phyloP scores from a whole-genome alignment of 202 grass and related monocot species.

The Bolboschoenoplectus hybrid region DNA sequence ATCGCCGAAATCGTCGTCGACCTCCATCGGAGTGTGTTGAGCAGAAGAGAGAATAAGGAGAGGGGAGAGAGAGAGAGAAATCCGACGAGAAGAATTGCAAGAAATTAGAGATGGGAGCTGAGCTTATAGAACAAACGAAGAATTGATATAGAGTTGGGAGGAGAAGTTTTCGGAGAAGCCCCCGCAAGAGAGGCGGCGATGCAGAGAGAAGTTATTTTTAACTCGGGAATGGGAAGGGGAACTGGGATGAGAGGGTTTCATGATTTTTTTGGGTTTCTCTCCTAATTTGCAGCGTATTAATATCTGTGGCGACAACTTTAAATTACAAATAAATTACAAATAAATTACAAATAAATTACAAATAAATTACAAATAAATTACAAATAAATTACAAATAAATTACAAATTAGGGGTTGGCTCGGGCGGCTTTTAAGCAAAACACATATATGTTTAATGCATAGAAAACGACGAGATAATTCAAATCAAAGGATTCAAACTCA shows the following conservation, averaged over 20 bases:
- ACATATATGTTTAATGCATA: too few relatives aligned
- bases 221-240: not conserved
- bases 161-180: not conserved
- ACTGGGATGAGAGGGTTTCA: not conserved
- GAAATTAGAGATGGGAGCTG: not conserved
- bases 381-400: too few relatives aligned
- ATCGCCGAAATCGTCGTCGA: conserved; percentile 97
- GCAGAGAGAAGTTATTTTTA: not conserved
- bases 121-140: too few relatives aligned
- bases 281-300: not conserved
- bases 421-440: too few relatives aligned
- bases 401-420: too few relatives aligned
- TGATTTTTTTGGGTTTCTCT: not conserved
- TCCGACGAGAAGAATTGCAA: not conserved
- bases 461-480: too few relatives aligned
- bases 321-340: too few relatives aligned
- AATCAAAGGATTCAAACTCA: too few relatives aligned
- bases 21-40: conserved; percentile 58
- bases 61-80: not conserved
- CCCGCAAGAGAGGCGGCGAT: conserved; percentile 17
- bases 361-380: too few relatives aligned
- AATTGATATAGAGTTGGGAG: not conserved
- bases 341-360: too few relatives aligned
- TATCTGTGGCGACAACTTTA: too few relatives aligned
- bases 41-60: not conserved